phyloP scores from a whole-genome alignment of 1,284 basidiomycete species.

The Dichomitus squalens region DNA sequence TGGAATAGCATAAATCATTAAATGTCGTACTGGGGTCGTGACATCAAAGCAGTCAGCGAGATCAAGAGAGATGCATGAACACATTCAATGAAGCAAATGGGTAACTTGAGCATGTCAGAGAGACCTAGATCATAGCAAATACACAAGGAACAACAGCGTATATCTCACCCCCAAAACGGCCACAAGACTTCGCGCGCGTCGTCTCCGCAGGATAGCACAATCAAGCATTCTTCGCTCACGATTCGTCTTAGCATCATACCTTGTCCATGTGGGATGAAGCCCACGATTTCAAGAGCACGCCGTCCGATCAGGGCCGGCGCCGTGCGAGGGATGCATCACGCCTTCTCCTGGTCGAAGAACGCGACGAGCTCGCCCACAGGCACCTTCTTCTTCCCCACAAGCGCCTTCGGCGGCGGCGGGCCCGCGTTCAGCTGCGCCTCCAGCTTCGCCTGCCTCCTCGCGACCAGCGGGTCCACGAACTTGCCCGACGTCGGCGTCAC shows the following conservation, averaged over 20 bases:
- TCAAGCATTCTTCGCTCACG: background rate
- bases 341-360: conserved; percentile 74
- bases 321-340: conserved; percentile 7
- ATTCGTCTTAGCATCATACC: background rate
- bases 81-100: conserved; percentile 10
- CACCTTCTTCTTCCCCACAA: conserved; percentile 58
- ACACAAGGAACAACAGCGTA: conserved; percentile 1
- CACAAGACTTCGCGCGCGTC: too few species aligned
- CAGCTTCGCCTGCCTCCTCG: conserved; percentile 60
- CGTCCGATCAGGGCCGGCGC: background rate
- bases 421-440: conserved; percentile 45
- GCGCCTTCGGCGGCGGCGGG: conserved; percentile 34
- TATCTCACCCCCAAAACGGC: background rate
- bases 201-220: background rate
- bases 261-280: too few species aligned
- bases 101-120: background rate
- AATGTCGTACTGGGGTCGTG: conserved; percentile 16
- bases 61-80: conserved; percentile 11
- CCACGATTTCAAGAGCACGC: too few species aligned
- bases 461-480: conserved; percentile 74
- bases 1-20: conserved; percentile 12
- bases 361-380: conserved; percentile 78
- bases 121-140: conserved; percentile 4
- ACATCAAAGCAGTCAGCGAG: conserved; percentile 7
- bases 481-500: conserved; percentile 35